Base-by-base conservation (phyloP, 768 basidiomycete genomes). In the Baorangia bicolor region DNA sequence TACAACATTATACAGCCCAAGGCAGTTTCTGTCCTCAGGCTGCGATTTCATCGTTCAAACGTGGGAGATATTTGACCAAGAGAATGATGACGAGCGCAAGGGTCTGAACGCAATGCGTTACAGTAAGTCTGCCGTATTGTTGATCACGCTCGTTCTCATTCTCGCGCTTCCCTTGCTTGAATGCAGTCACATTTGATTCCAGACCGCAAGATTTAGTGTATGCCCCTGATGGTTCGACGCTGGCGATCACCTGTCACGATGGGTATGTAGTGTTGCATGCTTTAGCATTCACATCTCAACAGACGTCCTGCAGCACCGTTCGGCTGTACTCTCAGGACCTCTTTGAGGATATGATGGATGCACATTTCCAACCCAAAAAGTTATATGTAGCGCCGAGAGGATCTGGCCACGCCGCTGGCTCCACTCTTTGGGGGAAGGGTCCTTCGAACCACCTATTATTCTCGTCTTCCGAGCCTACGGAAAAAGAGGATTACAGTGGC, bases 381-480 rank as follows among this genome's bases (percentile, higher is more conserved):
- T 53, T 73, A 8, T 5, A 18, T 8, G 60, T 52, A 16, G 56
- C 69, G 30, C 62, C 64, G 23, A 49, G 46, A 35, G 45, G 50
- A 16, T 62, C 60, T 3, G 47, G 33, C 14, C 74, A 74, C 13
- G 68, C 69, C 23, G 65, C 77, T 28, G 85, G 84, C 4, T 68
- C 78, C 7, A 76, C 83, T 23, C 65, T 68, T 10, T 88, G 86
- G 86, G 86, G 86, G 2, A 41, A 33, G 20, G 77, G 68, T 1
- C 45, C 64, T 0, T 78, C 81, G 0, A 57, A 72, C 0, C 59
- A 73, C 14, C 55, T 73, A 12, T 57, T 87, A 14, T 85, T 84
- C 64, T 80, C 81, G 1, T 86, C 83, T 2, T 81, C 84, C 1
- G 85, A 86, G 58, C 78, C 82, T 5, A 59, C 13, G 51, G 21